These are phyloP conservation scores for Colletotrichum falcatum DNA, from an alignment of 2,329 filamentous ascomycete species.

Conservation along the genomic window DNA sequence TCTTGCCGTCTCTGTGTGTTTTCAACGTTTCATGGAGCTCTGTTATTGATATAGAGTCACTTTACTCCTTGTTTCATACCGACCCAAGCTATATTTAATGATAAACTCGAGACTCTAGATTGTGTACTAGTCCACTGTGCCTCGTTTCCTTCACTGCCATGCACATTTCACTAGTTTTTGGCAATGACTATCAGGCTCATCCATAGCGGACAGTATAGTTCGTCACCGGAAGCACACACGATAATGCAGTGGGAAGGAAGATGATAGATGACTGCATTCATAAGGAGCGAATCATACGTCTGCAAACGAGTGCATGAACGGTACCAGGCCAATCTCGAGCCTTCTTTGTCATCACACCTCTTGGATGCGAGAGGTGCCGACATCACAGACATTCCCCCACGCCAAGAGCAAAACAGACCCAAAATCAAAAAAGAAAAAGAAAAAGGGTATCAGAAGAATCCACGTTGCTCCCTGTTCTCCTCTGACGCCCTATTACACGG, in stretches of 20 bases:
- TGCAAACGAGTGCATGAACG: neutral
- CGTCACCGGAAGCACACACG: neutral
- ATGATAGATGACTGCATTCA: neutral
- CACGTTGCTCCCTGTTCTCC: neutral
- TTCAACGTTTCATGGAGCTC: neutral
- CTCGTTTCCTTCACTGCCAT: neutral
- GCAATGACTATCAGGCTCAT: neutral
- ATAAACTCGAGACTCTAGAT: neutral
- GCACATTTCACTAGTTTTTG: fast-evolving
- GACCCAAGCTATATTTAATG: no score
- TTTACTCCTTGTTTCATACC: fast-evolving
- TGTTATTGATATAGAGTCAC: no score
- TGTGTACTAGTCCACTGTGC: no score
- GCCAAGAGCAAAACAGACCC: neutral
- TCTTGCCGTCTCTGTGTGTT: neutral
- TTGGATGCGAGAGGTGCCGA: neutral
- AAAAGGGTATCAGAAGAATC: conserved; percentile 6
- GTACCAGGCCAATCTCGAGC: neutral
- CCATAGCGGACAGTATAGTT: neutral
- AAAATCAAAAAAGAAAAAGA: neutral
- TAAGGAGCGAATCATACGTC: neutral
- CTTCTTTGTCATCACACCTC: neutral
- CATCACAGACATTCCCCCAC: neutral
- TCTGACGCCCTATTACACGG: no score
- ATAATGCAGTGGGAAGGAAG: neutral